These are phyloP conservation scores for Plasmodium ovale DNA, from an alignment of 169 alveolate species.

Conservation along the genomic window DNA sequence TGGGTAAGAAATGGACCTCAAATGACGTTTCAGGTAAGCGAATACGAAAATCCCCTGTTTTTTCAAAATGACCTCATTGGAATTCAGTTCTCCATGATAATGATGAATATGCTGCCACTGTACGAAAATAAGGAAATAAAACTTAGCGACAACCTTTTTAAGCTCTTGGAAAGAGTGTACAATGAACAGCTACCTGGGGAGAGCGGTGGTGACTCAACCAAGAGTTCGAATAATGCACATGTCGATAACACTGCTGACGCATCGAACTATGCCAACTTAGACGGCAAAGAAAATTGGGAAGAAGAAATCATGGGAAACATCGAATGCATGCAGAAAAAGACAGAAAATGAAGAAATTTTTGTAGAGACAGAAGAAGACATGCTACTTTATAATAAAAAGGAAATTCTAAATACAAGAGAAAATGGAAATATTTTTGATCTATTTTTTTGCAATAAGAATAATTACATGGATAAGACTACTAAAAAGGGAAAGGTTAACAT, in stretches of 20 bases:
- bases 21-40: conserved; percentile 37
- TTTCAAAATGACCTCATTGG: conserved; percentile 69
- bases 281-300: no score
- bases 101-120: conserved; percentile 67
- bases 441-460: neutral
- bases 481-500: neutral
- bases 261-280: no score
- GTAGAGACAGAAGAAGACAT: neutral
- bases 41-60: conserved; percentile 37
- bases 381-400: neutral
- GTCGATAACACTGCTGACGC: no score
- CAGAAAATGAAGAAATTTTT: no score
- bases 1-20: conserved; percentile 74
- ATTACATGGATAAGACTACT: neutral
- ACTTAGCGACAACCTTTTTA: neutral
- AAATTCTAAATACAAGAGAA: neutral
- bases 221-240: no score
- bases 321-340: no score
- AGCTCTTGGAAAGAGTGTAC: neutral
- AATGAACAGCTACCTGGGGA: neutral
- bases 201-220: neutral
- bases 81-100: conserved; percentile 43
- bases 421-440: neutral
- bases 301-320: no score
- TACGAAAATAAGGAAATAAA: conserved; percentile 24